Base-by-base conservation (phyloP, 257 asterid species). In the Solanum appendiculatum region DNA sequence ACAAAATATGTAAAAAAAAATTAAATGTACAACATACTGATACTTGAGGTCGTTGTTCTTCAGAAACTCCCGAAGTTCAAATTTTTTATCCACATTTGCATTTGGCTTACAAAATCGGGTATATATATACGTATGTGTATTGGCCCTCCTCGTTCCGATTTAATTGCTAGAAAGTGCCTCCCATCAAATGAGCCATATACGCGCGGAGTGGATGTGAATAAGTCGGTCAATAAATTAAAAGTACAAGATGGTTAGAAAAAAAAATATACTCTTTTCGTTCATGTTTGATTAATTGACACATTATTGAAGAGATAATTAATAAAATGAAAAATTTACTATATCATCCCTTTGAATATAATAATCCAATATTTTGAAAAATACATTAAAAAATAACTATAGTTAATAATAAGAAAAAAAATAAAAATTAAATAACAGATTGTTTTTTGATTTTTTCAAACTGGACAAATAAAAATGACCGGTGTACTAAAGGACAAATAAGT, bases 231-330 rank as follows among this genome's bases (percentile, higher is more conserved):
- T 58, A 9, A 58, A 58, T 58, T 58, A 21, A 23, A 58, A 58
- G 15, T 9, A 13, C 3, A 1, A 23, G 68, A 60, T 60, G 31
- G 1, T 60, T n/a, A 10, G 1, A 25, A 12, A 25, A 63, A 12
- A 25, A 2, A 54, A 58, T 3, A 23, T 2, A n/a, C 13, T 63
- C 1, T 0, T 1, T 63, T n/a, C 0, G 0, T 63, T 2, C 18
- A n/a, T 63, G 16, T 63, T 63, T 63, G 9, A 63, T 5, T 60
- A 10, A 23, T 60, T 10, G 33, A 63, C 1, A n/a, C 1, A 25
- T 4, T 3, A 5, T 23, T 60, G 4, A 60, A 60, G 13, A 60
- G n/a, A 3, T 60, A 60, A 63, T n/a, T 63, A 63, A 63, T 25
- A 63, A 25, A n/a, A 63, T 63, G 0, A 63, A 1, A 60, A n/a